Percentiles rank a stretch among this genome's conserved stretches.
Evolutionary conservation across 306 rosid genomes (phyloP).

Genomic region (Ammopiptanthus mongolicus): DNA sequence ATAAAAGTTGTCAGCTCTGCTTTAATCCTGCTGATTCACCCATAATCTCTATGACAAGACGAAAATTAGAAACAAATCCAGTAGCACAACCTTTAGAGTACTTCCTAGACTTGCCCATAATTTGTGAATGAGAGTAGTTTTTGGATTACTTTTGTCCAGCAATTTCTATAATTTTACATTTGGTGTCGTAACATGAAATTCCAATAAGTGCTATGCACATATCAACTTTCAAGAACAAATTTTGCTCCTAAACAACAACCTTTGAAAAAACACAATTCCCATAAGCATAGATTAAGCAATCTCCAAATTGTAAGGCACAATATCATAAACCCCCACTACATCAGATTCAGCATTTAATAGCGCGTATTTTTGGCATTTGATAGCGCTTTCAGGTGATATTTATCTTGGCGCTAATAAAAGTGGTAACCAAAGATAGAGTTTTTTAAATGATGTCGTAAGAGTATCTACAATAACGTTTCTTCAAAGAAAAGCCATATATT

Average conservation of each 20-base stretch:
- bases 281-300: constrained; percentile 21
- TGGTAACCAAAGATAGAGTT: too few relatives aligned
- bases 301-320: constrained; percentile 32
- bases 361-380: too few relatives aligned
- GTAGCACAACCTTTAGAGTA: constrained; percentile 72
- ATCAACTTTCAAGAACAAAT: constrained; percentile 44
- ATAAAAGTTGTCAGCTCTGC: constrained; percentile 42
- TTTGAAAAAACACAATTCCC: constrained; percentile 16
- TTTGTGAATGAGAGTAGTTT: constrained; percentile 48
- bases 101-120: constrained; percentile 87
- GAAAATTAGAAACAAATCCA: constrained; percentile 79
- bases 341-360: too few relatives aligned
- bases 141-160: constrained; percentile 73
- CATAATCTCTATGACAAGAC: constrained; percentile 79
- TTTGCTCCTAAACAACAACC: constrained; percentile 20
- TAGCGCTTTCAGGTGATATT: too few relatives aligned
- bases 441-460: too few relatives aligned
- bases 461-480: too few relatives aligned
- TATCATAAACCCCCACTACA: constrained; percentile 26
- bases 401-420: too few relatives aligned
- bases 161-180: constrained; percentile 82
- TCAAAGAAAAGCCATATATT: too few relatives aligned
- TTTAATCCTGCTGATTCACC: constrained; percentile 87
- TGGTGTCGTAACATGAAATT: constrained; percentile 77
- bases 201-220: constrained; percentile 70